These are phyloP conservation scores for Botrytis paeoniae DNA, from an alignment of 2,329 filamentous ascomycete species.

Conservation along the genomic window DNA sequence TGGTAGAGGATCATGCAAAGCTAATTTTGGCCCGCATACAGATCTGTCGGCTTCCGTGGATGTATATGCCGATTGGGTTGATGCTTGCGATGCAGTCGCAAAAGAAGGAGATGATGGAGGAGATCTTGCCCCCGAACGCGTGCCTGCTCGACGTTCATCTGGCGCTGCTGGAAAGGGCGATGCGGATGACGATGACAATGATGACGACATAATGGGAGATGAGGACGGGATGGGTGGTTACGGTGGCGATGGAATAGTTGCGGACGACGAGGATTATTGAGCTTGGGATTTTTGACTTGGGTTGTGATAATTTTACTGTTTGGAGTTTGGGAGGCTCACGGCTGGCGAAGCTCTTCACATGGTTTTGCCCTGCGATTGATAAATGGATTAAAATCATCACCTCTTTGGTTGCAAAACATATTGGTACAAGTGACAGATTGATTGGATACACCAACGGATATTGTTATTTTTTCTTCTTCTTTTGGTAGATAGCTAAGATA, in stretches of 20 bases:
- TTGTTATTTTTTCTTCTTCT: background rate
- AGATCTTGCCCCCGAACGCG: constrained; percentile 29
- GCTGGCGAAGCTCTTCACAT: background rate
- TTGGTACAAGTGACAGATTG: background rate
- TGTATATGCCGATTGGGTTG: constrained; percentile 97
- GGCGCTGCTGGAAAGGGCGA: constrained; percentile 30
- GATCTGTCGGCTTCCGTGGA: constrained; percentile 89
- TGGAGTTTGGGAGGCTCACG: constrained; percentile 14
- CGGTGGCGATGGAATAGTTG: constrained; percentile 51
- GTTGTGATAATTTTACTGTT: background rate
- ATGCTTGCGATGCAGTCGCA: constrained; percentile 77
- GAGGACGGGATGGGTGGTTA: constrained; percentile 52
- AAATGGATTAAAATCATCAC: background rate
- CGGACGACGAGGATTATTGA: constrained; percentile 56
- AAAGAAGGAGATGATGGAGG: constrained; percentile 51
- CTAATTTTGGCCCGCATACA: constrained; percentile 40
- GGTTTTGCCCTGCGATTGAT: background rate
- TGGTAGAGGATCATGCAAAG: background rate
- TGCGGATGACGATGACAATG: constrained; percentile 39
- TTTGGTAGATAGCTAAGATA: constrained; percentile 4
- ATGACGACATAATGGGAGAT: constrained; percentile 36
- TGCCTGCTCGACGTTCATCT: constrained; percentile 24
- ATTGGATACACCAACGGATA: background rate
- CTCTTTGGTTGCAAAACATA: constrained; percentile 1
- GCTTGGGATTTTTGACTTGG: constrained; percentile 1